phyloP scores from a whole-genome alignment of 176 grass and related monocot genomes.

The Typha latifolia region DNA sequence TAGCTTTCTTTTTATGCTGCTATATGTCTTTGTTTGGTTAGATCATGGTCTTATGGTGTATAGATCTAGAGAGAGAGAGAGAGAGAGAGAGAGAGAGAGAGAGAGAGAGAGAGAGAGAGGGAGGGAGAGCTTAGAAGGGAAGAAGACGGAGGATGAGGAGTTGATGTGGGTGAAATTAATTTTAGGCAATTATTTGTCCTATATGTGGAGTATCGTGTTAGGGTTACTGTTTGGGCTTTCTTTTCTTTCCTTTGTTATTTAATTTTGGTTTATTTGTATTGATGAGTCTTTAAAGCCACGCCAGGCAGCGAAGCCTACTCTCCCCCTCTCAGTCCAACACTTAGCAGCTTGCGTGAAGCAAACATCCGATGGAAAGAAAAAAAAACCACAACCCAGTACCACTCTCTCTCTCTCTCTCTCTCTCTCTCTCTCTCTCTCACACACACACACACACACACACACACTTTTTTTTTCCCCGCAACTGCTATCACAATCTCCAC shows the following conservation, averaged over 20 bases:
- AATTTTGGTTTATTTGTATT: constrained; percentile 62
- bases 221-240: constrained; percentile 33
- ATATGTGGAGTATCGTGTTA: constrained; percentile 46
- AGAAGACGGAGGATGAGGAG: not conserved
- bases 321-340: constrained; percentile 32
- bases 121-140: not conserved
- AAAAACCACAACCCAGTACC: constrained; percentile 21
- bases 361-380: constrained; percentile 49
- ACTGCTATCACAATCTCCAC: too few species aligned
- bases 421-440: too few species aligned
- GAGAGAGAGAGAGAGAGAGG: not conserved
- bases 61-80: not conserved
- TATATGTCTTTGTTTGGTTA: not conserved
- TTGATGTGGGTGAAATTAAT: constrained; percentile 19
- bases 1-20: not conserved
- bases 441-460: too few species aligned
- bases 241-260: not conserved
- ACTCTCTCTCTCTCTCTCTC: constrained; percentile 7
- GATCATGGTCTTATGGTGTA: too few species aligned
- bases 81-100: not conserved
- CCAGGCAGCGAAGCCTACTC: constrained; percentile 56
- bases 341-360: constrained; percentile 95
- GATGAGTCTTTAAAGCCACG: constrained; percentile 99
- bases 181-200: constrained; percentile 17
- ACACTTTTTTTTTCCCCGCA: too few species aligned